Evolutionary conservation across 1,284 basidiomycete species (phyloP), one percentile per base, ranked within the genome.

Genomic region (Pseudozyma sp.): DNA sequence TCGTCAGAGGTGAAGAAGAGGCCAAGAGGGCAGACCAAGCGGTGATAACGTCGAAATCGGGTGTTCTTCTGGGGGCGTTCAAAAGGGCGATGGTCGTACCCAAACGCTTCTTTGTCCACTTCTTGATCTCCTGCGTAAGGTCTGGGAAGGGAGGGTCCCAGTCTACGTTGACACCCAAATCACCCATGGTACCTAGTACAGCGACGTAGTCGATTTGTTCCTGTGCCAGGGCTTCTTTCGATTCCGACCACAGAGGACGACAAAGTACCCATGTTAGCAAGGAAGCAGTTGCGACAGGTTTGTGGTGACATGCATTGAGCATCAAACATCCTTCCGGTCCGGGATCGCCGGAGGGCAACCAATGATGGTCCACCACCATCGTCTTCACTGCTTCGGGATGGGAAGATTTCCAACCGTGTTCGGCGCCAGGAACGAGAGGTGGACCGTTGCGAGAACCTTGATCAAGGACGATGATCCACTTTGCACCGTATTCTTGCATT

Each of bases 121-220:
- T 57, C 40, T 78, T 80, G 18, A 80, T 54, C 44, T 80, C 66
- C 1, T 50, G 48, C 0, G 52, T 54, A 40, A 80, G 57, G 21
- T 78, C 76, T 7, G 78, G 78, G 38, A 78, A 80, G 3, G 78
- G 78, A 25, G 78, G 62, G 11, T 71, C 64, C 76, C 78, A 80
- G 6, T 54, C 40, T 14, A 80, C 76, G 16, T 73, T 70, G 45
- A 76, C 76, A 31, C 56, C 49, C 9, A 80, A 61, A 50, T 80
- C 78, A 7, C 78, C 78, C 68, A 73, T 74, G 0, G 78, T 80
- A 3, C 78, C 78, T 12, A 80, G 64, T 2, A 78, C 61, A 2
- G 70, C 74, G n/a, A 80, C 66, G 48, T 76, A 80, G 57, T 78
- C 73, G 58, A 78, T 56, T 1, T 50, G 51, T 7, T 38, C 47